Percentiles rank a stretch among this genome's conserved stretches.
Evolutionary conservation across 441 rosid genomes (phyloP).

Genomic region (Erysimum pusillum): DNA sequence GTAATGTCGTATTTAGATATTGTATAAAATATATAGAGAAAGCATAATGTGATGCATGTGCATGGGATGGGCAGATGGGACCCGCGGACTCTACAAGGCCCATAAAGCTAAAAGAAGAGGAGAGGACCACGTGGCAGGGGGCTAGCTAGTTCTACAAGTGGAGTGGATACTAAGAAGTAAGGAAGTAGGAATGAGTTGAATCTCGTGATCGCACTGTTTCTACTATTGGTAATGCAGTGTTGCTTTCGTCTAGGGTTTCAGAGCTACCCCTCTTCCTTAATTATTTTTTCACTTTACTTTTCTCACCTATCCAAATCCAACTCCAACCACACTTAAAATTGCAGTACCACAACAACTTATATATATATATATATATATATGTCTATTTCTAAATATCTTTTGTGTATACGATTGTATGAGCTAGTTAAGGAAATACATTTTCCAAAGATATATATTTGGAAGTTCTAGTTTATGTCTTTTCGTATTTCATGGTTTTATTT

Average conservation of each 20-base stretch:
- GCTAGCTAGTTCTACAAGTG: conserved; percentile 48
- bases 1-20: too few species aligned
- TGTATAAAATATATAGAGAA: conserved; percentile 6
- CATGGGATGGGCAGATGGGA: conserved; percentile 47
- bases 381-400: conserved; percentile 3
- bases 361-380: conserved; percentile 8
- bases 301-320: conserved; percentile 32
- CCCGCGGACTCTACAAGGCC: conserved; percentile 37
- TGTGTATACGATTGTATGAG: conserved; percentile 1
- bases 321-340: neutral
- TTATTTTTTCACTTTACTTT: conserved; percentile 21
- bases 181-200: conserved; percentile 48
- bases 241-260: conserved; percentile 49
- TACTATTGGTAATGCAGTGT: conserved; percentile 45
- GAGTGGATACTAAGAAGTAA: conserved; percentile 45
- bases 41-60: conserved; percentile 41
- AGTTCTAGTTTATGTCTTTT: neutral
- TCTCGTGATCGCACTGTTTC: conserved; percentile 49
- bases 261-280: conserved; percentile 35
- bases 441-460: neutral
- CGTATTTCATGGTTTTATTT: neutral
- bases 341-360: conserved; percentile 28
- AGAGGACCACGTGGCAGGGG: conserved; percentile 49
- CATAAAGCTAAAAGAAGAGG: conserved; percentile 45
- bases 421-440: conserved; percentile 17